These are phyloP conservation scores for Xylaria sp. DNA, from an alignment of 2,329 filamentous ascomycete genomes.

Conservation along the genomic window DNA sequence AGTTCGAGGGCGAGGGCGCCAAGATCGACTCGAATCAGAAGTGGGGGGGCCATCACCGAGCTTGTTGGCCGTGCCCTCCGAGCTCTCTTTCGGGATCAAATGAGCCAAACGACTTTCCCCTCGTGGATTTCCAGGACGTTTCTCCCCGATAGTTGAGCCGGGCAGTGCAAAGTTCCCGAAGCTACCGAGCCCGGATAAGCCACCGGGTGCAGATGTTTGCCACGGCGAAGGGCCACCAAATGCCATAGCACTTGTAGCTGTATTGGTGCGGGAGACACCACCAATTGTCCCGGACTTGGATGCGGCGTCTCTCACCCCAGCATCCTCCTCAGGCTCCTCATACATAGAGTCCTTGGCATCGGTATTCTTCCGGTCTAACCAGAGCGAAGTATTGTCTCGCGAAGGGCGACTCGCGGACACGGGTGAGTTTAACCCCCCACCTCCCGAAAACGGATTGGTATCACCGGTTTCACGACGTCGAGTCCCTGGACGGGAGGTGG, in stretches of 20 bases:
- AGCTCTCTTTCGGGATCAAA: slow-evolving; percentile 80
- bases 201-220: slow-evolving; percentile 57
- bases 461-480: slow-evolving; percentile 86
- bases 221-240: slow-evolving; percentile 60
- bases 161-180: slow-evolving; percentile 91
- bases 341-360: slow-evolving; percentile 64
- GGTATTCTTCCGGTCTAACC: slow-evolving; percentile 65
- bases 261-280: slow-evolving; percentile 65
- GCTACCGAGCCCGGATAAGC: slow-evolving; percentile 78
- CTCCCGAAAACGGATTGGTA: slow-evolving; percentile 68
- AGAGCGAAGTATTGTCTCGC: slow-evolving; percentile 71
- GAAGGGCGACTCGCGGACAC: slow-evolving; percentile 67
- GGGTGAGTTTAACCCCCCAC: slow-evolving; percentile 67
- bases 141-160: slow-evolving; percentile 71
- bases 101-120: slow-evolving; percentile 89
- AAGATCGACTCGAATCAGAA: slow-evolving; percentile 58
- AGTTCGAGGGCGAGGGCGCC: slow-evolving; percentile 71
- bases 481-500: slow-evolving; percentile 75
- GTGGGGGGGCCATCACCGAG: slow-evolving; percentile 59
- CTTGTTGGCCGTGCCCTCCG: slow-evolving; percentile 69
- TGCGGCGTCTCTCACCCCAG: slow-evolving; percentile 46
- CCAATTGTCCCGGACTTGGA: slow-evolving; percentile 55
- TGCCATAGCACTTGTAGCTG: slow-evolving; percentile 57
- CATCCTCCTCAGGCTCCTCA: slow-evolving; percentile 63
- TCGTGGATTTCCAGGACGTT: slow-evolving; percentile 75